Conservation (phyloP, 257 asterid genomes). For the Petunia axillaris region DNA sequence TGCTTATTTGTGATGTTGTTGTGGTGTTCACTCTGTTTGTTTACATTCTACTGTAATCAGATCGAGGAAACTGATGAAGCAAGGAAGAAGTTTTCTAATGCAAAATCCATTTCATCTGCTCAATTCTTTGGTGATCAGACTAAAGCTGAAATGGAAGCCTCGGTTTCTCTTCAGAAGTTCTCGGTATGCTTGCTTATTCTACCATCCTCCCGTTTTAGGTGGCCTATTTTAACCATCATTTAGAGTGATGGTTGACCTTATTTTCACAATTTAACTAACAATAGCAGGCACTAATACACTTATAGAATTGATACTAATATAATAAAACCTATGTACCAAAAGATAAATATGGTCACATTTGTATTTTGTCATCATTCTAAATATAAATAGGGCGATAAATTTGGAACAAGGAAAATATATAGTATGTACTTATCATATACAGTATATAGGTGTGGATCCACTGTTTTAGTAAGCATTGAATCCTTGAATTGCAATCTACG, state of each 20-base stretch:
- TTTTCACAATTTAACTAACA: background rate
- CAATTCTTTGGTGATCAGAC: conserved; percentile 81
- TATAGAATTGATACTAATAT: background rate
- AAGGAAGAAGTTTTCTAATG: conserved; percentile 93
- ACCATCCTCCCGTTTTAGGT: conserved; percentile 18
- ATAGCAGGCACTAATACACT: background rate
- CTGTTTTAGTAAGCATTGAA: conserved; percentile 13
- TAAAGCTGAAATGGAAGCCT: conserved; percentile 65
- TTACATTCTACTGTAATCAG: conserved; percentile 39
- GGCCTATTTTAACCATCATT: background rate
- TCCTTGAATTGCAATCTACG: conserved; percentile 19
- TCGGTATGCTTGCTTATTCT: conserved; percentile 57
- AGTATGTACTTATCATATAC: background rate
- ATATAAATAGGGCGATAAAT: background rate
- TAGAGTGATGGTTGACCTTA: background rate
- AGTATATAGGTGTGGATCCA: background rate
- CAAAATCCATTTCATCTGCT: conserved; percentile 97
- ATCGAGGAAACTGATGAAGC: conserved; percentile 97
- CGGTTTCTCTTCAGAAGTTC: conserved; percentile 82
- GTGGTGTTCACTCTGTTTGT: background rate
- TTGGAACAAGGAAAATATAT: background rate
- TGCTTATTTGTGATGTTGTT: conserved; percentile 9
- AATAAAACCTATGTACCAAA: conserved; percentile 14
- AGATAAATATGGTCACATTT: background rate
- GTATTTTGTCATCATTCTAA: background rate